Evolutionary conservation across 768 basidiomycete genomes (phyloP), one percentile per base, ranked within the genome.

Genomic region (Fomitopsis pulvina): DNA sequence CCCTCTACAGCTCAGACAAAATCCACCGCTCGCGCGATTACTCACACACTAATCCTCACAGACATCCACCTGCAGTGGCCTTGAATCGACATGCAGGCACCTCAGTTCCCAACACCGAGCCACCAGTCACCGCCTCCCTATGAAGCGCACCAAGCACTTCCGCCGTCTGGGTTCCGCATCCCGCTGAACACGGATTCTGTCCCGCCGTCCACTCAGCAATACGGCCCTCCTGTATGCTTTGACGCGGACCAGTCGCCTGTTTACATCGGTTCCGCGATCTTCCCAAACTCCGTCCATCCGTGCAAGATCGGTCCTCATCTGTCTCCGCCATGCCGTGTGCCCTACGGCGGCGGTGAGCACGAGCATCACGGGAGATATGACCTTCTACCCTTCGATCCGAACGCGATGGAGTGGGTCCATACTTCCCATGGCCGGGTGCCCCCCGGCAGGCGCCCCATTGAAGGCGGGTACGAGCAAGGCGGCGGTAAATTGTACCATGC

Each of bases 241-340:
- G 87, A 92, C 59, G 63, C 69, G 1, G 79, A 85, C 57, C 52
- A 56, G 22, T 74, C 76, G 1, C 82, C 83, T 4, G 61, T 90
- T 52, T 92, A 74, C 67, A 56, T 92, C 27, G 89, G 87, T 12
- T 86, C 85, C 4, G 89, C 87, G 10, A 67, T 90, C 41, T 71
- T 89, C 60, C 71, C 48, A 8, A 56, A 71, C 52, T 79, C 81
- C 0, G 85, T 90, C 2, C 88, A 92, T 52, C 89, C 89, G 3
- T 91, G 89, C 77, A 92, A 92, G 71, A 78, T 91, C 57, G 79
- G 71, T 1, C 79, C 82, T 9, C 63, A 73, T 54, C 76, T 86
- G n/a, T 59, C n/a, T 60, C 75, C 55, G 55, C 70, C 64, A 52
- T 78, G 64, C 60, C 74, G 67, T 21, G 81, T 89, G 1, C 71